Evolutionary conservation across 352 stramenopile species (phyloP), one percentile per base, ranked within the genome.

Genomic region (Globisporangium radiosum): DNA sequence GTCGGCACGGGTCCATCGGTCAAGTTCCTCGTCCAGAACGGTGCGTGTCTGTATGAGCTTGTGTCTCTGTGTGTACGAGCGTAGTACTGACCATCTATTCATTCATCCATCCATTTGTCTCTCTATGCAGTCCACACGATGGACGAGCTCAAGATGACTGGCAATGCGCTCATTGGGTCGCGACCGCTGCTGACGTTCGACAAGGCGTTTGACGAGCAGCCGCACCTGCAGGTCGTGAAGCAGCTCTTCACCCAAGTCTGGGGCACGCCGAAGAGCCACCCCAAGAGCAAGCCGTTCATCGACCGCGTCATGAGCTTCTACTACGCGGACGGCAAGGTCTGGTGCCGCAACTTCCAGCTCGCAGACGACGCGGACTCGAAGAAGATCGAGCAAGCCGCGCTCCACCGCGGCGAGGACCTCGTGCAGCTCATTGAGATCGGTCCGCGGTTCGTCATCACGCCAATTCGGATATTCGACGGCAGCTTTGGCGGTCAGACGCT

Each of bases 251-350:
- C 89, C 42, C 94, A 96, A 68, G 81, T 93, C 47, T 95, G 83
- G 88, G 96, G 94, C n/a, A 99, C 94, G 39, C 97, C 97, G 5
- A 92, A 96, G 56, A 96, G 96, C 36, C 97, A 99, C 79, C 97
- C 97, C 7, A 99, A 99, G 85, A 98, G 87, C 79, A 99, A 99
- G 76, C 97, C 97, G 17, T 99, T 99, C 78, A 96, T 99, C 56
- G 97, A 99, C 81, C 92, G 97, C 56, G 86, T 99, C 52, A 98
- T 99, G 91, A 96, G 80, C 71, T 99, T 99, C 73, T 96, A 92
- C 75, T 84, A 95, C 60, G 75, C 94, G 1, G 92, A 98, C 60
- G 79, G 83, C 62, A 96, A 96, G 62, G 96, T 99, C 69, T 99
- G 97, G 97, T 96, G 98, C 63, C 92, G 97, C 62, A 99, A 99